Base-by-base conservation (phyloP, 139 green algal species). In the Auxenochlorella protothecoides region DNA sequence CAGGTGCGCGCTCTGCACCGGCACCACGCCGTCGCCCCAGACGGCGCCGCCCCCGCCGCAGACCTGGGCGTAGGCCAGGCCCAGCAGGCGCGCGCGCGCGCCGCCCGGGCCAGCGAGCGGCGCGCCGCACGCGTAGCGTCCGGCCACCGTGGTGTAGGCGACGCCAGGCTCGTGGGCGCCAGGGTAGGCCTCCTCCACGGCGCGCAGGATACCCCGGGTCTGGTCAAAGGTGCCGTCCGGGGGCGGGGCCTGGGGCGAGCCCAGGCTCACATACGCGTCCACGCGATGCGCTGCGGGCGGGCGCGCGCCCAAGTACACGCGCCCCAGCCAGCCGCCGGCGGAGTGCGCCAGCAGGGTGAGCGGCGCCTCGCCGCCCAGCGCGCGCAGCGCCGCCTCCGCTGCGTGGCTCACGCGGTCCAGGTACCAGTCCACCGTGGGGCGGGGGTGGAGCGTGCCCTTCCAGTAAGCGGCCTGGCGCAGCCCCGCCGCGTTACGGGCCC, bases 341-440 rank as follows among this genome's bases (percentile, higher is more conserved):
- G 84, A 93, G 81, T 98, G 93, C 6, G 86, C 88, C 52, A 98
- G 72, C 61, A 98, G 72, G 4, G 87, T 89, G 53, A 96, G 77
- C 6, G 86, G 84, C 4, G 75, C 83, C 27, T 44, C 27, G 8
- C 78, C 86, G 60, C 81, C 80, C 9, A 72, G 80, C 54, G 75
- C 61, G 2, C 72, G 63, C 70, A 91, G 88, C 3, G 90, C 79
- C 7, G 66, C 66, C 12, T 89, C 81, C 61, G 94, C 78, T 4
- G 90, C 86, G 13, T 71, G 59, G 6, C 80, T 71, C 11, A 96
- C 81, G 0, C 82, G 74, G 2, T 87, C 59, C 70, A 97, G 75
- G 71, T 95, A 96, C 88, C 93, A 98, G 82, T 97, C 85, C 3
- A 98, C 91, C 5, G 90, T 91, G 15, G 93, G 93, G 53, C 93